Percentiles rank a stretch among this genome's conserved stretches.
These are phyloP conservation scores for Alternaria triticina DNA, from an alignment of 2,329 filamentous ascomycete species.

Conservation along the genomic window DNA sequence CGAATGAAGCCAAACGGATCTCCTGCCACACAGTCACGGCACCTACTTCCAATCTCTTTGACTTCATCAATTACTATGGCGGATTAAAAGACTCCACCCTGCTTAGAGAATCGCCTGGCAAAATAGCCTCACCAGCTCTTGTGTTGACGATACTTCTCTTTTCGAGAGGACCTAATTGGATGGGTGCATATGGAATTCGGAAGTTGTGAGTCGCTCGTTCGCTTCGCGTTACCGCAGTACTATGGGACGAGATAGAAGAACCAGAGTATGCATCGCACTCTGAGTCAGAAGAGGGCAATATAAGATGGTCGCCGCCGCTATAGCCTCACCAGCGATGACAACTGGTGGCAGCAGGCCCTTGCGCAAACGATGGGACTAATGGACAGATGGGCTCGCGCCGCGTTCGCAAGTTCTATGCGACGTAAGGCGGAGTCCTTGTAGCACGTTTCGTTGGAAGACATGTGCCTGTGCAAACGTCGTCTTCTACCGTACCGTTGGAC, in stretches of 20 bases:
- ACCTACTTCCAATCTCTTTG: not conserved
- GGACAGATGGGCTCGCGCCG: not conserved
- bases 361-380: not conserved
- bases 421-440: not conserved
- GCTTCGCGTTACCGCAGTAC: no score
- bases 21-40: not conserved
- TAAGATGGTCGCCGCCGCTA: no score
- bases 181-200: no score
- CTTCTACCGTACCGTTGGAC: not conserved
- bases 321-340: not conserved
- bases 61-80: not conserved
- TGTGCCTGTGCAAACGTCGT: not conserved
- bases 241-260: no score
- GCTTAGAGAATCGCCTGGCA: not conserved
- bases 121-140: no score
- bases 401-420: not conserved
- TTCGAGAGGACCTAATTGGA: no score
- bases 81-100: not conserved
- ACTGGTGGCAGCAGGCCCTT: not conserved
- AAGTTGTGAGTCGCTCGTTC: no score
- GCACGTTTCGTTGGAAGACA: not conserved
- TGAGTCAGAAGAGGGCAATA: no score
- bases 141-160: no score
- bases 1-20: not conserved
- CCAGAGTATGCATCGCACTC: no score